A percentile compares a stretch with the other conserved stretches of the same genome.
Evolutionary conservation across 331 rosid genomes (phyloP).

Genomic region (Prunus yedoensis): DNA sequence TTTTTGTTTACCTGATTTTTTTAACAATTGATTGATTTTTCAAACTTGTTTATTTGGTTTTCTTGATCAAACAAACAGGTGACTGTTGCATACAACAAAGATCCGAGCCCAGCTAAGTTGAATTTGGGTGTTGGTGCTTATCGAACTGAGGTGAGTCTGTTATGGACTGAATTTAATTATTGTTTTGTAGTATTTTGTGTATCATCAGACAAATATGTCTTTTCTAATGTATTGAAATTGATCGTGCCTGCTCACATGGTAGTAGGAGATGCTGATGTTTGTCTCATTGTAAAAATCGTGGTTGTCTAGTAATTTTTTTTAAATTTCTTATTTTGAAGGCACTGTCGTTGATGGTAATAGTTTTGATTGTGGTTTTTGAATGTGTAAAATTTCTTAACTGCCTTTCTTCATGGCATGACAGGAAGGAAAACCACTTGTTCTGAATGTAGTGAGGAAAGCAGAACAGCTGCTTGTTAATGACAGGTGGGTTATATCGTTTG

Average conservation of each 20-base stretch:
- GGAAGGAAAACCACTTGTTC: constrained; percentile 98
- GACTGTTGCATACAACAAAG: constrained; percentile 91
- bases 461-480: constrained; percentile 77
- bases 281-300: not conserved
- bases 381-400: not conserved
- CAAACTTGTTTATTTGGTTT: not conserved
- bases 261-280: not conserved
- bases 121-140: constrained; percentile 98
- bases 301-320: not conserved
- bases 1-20: not conserved
- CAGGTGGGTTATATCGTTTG: constrained; percentile 22
- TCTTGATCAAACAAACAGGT: constrained; percentile 47
- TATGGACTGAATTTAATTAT: not conserved
- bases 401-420: constrained; percentile 33
- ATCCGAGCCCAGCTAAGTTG: constrained; percentile 82
- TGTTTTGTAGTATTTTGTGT: not conserved
- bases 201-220: not conserved
- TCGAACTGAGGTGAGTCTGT: constrained; percentile 79
- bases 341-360: not conserved
- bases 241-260: not conserved
- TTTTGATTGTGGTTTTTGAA: not conserved
- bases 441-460: constrained; percentile 81
- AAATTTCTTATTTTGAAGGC: no score
- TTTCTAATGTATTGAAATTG: not conserved
- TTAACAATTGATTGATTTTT: not conserved